Percentiles rank a stretch among this genome's conserved stretches.
phyloP scores from a whole-genome alignment of 2,329 filamentous ascomycete species.

The Ophiostoma novo-ulmi region DNA sequence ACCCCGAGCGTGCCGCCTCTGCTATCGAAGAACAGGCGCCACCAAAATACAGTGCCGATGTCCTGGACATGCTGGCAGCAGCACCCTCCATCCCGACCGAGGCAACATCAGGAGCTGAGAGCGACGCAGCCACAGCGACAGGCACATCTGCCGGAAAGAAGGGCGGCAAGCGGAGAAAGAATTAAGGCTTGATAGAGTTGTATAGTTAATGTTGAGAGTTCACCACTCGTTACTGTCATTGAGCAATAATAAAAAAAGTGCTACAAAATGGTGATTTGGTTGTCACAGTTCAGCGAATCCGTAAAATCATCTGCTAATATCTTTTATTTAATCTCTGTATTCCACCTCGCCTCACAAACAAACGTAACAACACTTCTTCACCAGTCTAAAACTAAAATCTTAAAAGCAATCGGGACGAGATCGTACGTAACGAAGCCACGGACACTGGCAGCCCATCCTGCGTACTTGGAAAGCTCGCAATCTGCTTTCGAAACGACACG shows the following conservation, averaged over 20 bases:
- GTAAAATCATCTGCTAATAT: not conserved
- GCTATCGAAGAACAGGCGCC: slow-evolving; percentile 35
- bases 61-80: slow-evolving; percentile 45
- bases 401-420: not conserved
- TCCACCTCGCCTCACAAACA: not conserved
- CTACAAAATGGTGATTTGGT: too few relatives aligned
- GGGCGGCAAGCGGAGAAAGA: slow-evolving; percentile 46
- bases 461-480: not conserved
- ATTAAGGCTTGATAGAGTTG: slow-evolving; percentile 12
- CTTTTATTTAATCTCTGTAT: not conserved
- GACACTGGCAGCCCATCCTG: not conserved
- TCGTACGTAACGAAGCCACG: not conserved
- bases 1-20: slow-evolving; percentile 52
- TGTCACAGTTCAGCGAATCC: too few relatives aligned
- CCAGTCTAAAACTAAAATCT: not conserved
- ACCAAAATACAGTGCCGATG: slow-evolving; percentile 37
- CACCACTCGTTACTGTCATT: too few relatives aligned
- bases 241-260: too few relatives aligned
- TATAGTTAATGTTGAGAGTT: too few relatives aligned
- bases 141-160: slow-evolving; percentile 35
- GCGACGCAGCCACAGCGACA: slow-evolving; percentile 24
- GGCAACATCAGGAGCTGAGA: not conserved
- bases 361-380: not conserved
- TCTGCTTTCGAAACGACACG: not conserved
- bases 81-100: not conserved